phyloP scores from a whole-genome alignment of 2,329 filamentous ascomycete species.

The Lachnellula occidentalis region DNA sequence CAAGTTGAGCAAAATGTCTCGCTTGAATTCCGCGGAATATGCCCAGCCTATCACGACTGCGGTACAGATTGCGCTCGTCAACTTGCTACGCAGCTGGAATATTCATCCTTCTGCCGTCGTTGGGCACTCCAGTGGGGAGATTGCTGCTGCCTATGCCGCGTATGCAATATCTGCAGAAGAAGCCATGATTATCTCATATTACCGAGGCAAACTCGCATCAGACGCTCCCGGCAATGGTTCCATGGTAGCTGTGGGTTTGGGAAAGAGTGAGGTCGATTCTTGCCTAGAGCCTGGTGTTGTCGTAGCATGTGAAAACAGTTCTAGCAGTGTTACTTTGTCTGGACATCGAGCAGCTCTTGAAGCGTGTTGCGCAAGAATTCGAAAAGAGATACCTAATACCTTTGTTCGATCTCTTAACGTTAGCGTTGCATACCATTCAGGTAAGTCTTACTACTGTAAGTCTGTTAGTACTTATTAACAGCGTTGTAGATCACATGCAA shows the following conservation, averaged over 20 bases:
- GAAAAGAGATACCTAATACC: constrained; percentile 15
- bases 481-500: neutral
- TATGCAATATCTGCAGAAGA: constrained; percentile 25
- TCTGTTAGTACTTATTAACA: no score
- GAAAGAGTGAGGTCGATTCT: constrained; percentile 10
- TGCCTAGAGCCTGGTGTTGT: constrained; percentile 8
- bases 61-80: constrained; percentile 36
- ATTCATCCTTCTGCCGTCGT: constrained; percentile 25
- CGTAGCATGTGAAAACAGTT: constrained; percentile 34
- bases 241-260: constrained; percentile 43
- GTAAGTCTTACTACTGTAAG: no score
- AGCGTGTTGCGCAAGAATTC: constrained; percentile 1
- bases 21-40: no score
- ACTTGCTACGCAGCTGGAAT: constrained; percentile 25
- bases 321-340: constrained; percentile 35
- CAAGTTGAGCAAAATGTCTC: no score
- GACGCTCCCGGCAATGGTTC: constrained; percentile 29
- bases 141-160: constrained; percentile 39
- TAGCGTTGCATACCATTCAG: constrained; percentile 27
- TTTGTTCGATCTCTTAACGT: constrained; percentile 20
- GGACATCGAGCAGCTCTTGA: constrained; percentile 21
- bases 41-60: constrained; percentile 8
- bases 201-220: neutral
- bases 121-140: constrained; percentile 43
- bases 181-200: neutral